Evolutionary conservation across 768 basidiomycete genomes (phyloP), one percentile per base, ranked within the genome.

Genomic region (Xerocomus brunneocitrinus): DNA sequence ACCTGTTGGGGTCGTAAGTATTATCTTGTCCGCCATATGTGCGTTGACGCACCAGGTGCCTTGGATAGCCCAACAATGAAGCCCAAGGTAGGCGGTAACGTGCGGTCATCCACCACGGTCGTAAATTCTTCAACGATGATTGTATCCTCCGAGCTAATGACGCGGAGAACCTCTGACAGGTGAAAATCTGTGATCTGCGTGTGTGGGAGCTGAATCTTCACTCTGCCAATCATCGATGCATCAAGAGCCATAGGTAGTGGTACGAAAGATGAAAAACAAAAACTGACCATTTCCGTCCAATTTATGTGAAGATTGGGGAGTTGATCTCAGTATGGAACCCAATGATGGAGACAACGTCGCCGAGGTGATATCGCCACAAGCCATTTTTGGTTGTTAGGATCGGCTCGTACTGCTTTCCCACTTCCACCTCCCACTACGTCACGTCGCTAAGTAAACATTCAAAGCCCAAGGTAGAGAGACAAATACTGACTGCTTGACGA

Each of bases 341-440:
- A 8, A 56, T 5, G 35, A 65, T 49, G 3, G 35, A 32, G 12
- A 65, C 6, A 3, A 65, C 19, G 13, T 65, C 63, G 6, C 61
- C 61, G 4, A 58, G 48, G 30, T 28, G 53, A 19, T 66, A 61
- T 16, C 64, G 53, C 64, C 64, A 65, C 30, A 65, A 36, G 6
- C 61, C 64, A 14, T 56, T 56, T 14, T 42, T 52, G 3, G 64
- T 65, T 19, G 61, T 65, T 36, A 63, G 24, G 6, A 66, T 45
- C 1, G 58, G 44, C 16, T 66, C 62, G 36, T 67, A 62, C 0
- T 45, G 41, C 34, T 57, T 57, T 2, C 55, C 58, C 10, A 55
- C 47, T 30, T 61, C 44, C 16, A 57, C 49, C n/a, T 58, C 54
- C 56, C 58, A 65, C 58, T 62, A 16, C 10, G 1, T 42, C 25